Base-by-base conservation (phyloP, 768 basidiomycete species). In the Panaeolus papilionaceus region DNA sequence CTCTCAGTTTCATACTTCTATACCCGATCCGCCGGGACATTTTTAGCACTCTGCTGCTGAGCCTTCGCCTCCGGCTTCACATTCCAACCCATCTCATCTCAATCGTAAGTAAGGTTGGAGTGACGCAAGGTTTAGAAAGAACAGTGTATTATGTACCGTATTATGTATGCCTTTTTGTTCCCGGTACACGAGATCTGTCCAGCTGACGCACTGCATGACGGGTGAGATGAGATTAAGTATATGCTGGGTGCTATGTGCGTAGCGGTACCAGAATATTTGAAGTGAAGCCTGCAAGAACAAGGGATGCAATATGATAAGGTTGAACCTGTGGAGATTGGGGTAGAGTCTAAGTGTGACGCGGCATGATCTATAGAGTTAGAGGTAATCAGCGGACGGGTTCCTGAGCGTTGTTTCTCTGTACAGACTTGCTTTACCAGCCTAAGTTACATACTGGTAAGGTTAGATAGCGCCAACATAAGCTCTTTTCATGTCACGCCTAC, bases 1-100 rank as follows among this genome's bases (percentile, higher is more conserved):
- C 14, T 44, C 42, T 44, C 20, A 9, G 28, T 58, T 14, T 6
- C 10, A 33, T 10, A 28, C 26, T 58, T 58, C 54, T 58, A 58
- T 58, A 58, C 54, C 54, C 54, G 54, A 58, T 58, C 54, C 54
- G 54, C 54, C 54, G 54, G 54, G 28, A 33, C 54, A 58, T 33
- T 58, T 58, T 37, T 37, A 58, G 33, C 33, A 51, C 20, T 51
- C 18, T 51, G 47, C 16, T 58, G 33, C 54, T 12, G 54, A 37
- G 54, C 54, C 54, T 49, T 49, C 47, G 47, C 47, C 47, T 49
- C 47, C 47, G 47, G 47, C 47, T 49, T 23, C 20, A 49, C 47
- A 44, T 44, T 12, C 42, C 4, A 16, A n/a, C 42, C 42, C 47
- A 23, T 51, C 33, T 4, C 20, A n/a, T 20, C 45, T 47, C 45